Conservation (phyloP, 2,329 filamentous ascomycete species). For the Chaetomium strumarium region DNA sequence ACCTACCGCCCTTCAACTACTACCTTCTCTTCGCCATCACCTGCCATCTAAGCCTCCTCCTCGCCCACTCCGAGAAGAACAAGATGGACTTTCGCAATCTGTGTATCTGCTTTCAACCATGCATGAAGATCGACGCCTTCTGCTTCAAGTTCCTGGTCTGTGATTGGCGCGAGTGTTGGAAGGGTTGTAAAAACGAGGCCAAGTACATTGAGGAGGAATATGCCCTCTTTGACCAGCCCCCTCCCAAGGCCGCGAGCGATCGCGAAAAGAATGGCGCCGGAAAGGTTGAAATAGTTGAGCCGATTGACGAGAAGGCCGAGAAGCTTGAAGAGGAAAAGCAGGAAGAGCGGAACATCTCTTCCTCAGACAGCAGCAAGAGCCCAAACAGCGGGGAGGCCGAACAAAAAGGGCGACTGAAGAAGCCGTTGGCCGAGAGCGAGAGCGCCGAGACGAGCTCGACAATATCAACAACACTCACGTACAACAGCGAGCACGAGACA, state of each 20-base stretch:
- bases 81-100: constrained; percentile 97
- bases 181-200: constrained; percentile 87
- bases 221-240: constrained; percentile 51
- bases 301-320: constrained; percentile 3
- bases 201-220: constrained; percentile 69
- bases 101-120: constrained; percentile 95
- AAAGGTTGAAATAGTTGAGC: background rate
- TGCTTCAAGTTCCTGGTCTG: constrained; percentile 94
- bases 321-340: constrained; percentile 12
- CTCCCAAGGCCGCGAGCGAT: constrained; percentile 32
- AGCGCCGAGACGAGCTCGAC: constrained; percentile 41
- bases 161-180: constrained; percentile 96
- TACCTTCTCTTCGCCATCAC: constrained; percentile 97
- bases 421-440: constrained; percentile 35
- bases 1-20: constrained; percentile 94
- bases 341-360: constrained; percentile 56
- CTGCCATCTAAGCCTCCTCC: constrained; percentile 84
- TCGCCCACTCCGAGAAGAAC: constrained; percentile 90
- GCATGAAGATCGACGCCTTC: constrained; percentile 91
- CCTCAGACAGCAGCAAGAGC: constrained; percentile 59
- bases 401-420: constrained; percentile 36
- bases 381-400: constrained; percentile 32
- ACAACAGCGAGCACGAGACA: constrained; percentile 37
- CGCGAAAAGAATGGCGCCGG: constrained; percentile 13
- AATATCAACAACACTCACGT: constrained; percentile 42